A percentile compares a stretch with the other conserved stretches of the same genome.
Conservation (phyloP, 1,284 basidiomycete genomes). For the Lentinus polychrous region DNA sequence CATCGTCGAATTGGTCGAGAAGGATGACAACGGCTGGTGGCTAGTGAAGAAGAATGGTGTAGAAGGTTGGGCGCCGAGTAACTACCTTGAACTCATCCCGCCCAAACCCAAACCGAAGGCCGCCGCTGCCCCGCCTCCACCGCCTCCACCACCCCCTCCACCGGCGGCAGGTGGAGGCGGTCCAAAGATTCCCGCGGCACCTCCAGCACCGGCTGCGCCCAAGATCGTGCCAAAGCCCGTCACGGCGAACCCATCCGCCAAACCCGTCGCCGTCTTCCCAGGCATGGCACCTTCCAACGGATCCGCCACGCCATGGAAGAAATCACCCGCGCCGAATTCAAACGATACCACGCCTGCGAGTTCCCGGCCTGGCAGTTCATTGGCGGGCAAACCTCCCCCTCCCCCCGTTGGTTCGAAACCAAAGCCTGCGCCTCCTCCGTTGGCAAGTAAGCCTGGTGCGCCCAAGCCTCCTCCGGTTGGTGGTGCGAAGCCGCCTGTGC, state of each 20-base stretch:
- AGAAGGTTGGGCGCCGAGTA: slow-evolving; percentile 95
- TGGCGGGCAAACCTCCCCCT: slow-evolving; percentile 38
- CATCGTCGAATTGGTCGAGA: slow-evolving; percentile 85
- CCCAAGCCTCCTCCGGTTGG: slow-evolving; percentile 30
- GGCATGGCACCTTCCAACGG: slow-evolving; percentile 62
- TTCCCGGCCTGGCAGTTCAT: slow-evolving; percentile 49
- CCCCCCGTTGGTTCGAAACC: slow-evolving; percentile 54
- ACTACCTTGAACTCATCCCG: slow-evolving; percentile 81
- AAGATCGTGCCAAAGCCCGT: slow-evolving; percentile 34
- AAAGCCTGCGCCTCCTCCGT: slow-evolving; percentile 30
- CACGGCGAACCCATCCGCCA: slow-evolving; percentile 49
- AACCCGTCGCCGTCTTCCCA: slow-evolving; percentile 69
- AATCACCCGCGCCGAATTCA: slow-evolving; percentile 31
- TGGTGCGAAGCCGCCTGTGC: slow-evolving; percentile 50
- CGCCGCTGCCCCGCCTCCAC: slow-evolving; percentile 62
- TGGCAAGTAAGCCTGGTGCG: slow-evolving; percentile 26
- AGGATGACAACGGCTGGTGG: slow-evolving; percentile 98
- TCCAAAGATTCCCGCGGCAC: slow-evolving; percentile 9
- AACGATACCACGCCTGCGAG: slow-evolving; percentile 40
- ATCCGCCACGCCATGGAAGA: slow-evolving; percentile 70
- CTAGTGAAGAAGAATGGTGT: slow-evolving; percentile 79
- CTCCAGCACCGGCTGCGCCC: slow-evolving; percentile 29
- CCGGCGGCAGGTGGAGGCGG: slow-evolving; percentile 16
- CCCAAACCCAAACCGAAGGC: slow-evolving; percentile 52
- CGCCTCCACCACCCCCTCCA: slow-evolving; percentile 45